Conservation (phyloP, 2,329 filamentous ascomycete genomes). For the Ascochyta lentis region DNA sequence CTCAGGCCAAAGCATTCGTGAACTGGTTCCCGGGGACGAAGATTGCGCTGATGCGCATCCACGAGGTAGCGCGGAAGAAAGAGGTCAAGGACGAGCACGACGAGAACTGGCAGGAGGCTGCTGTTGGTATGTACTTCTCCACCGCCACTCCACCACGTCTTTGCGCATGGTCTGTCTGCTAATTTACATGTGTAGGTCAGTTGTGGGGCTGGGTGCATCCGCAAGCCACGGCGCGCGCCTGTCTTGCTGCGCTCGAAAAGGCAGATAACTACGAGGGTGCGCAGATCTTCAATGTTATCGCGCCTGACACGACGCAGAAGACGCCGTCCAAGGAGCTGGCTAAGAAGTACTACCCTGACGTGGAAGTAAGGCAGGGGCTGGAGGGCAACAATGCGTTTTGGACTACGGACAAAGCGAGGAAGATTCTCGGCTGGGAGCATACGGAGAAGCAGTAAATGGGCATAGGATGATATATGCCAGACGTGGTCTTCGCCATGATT, state of each 20-base stretch:
- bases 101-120: conserved; percentile 44
- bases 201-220: conserved; percentile 50
- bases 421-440: conserved; percentile 33
- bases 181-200: conserved; percentile 19
- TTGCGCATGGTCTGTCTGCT: not conserved
- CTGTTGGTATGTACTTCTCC: conserved; percentile 27
- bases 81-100: conserved; percentile 45
- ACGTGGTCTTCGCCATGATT: no score
- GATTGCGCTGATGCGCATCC: conserved; percentile 49
- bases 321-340: conserved; percentile 28
- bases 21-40: conserved; percentile 50
- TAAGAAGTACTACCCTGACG: conserved; percentile 33
- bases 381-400: conserved; percentile 32
- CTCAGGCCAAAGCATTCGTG: conserved; percentile 43
- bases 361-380: conserved; percentile 26
- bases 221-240: conserved; percentile 46
- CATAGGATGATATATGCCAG: not conserved
- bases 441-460: conserved; percentile 24
- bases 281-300: conserved; percentile 48
- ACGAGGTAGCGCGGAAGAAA: conserved; percentile 43
- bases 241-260: conserved; percentile 44
- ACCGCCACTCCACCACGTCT: no score
- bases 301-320: conserved; percentile 38
- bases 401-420: conserved; percentile 32
- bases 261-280: conserved; percentile 41